These are phyloP conservation scores for Monosporascus sp. DNA, from an alignment of 2,329 filamentous ascomycete genomes.

Conservation along the genomic window DNA sequence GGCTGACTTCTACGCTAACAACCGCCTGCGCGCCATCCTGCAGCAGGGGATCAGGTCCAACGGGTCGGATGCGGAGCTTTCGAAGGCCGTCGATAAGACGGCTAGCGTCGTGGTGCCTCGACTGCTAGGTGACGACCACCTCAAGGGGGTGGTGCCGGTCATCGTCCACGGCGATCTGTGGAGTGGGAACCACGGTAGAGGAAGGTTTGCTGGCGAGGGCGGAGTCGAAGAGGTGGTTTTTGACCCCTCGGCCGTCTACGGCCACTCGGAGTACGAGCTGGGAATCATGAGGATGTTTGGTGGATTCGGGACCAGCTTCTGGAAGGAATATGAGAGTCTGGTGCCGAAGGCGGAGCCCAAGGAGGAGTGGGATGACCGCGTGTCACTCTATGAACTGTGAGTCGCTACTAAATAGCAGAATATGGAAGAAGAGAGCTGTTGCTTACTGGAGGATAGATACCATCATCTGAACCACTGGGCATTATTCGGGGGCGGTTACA, in stretches of 20 bases:
- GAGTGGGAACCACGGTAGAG: constrained; percentile 75
- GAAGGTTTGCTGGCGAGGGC: constrained; percentile 48
- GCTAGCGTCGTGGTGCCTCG: constrained; percentile 64
- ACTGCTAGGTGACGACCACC: constrained; percentile 63
- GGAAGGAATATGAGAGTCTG: constrained; percentile 69
- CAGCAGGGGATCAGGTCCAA: constrained; percentile 53
- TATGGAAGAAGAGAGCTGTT: neutral
- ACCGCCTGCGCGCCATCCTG: constrained; percentile 63
- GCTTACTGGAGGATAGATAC: constrained; percentile 54
- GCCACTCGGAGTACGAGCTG: constrained; percentile 83
- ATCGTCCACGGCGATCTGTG: constrained; percentile 91
- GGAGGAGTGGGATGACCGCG: constrained; percentile 78
- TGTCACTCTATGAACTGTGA: constrained; percentile 76
- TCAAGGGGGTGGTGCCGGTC: constrained; percentile 66
- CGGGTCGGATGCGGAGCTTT: constrained; percentile 58
- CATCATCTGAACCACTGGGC: constrained; percentile 88
- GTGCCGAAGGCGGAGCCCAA: constrained; percentile 76
- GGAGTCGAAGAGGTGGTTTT: constrained; percentile 70
- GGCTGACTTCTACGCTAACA: constrained; percentile 81
- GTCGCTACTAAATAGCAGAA: constrained; percentile 28
- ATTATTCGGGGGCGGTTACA: constrained; percentile 78
- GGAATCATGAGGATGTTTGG: constrained; percentile 98
- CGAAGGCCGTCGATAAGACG: constrained; percentile 58
- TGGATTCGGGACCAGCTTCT: constrained; percentile 68
- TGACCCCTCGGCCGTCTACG: constrained; percentile 77